Base-by-base conservation (phyloP, 1,139 yeast genomes). In the Candida sp. region DNA sequence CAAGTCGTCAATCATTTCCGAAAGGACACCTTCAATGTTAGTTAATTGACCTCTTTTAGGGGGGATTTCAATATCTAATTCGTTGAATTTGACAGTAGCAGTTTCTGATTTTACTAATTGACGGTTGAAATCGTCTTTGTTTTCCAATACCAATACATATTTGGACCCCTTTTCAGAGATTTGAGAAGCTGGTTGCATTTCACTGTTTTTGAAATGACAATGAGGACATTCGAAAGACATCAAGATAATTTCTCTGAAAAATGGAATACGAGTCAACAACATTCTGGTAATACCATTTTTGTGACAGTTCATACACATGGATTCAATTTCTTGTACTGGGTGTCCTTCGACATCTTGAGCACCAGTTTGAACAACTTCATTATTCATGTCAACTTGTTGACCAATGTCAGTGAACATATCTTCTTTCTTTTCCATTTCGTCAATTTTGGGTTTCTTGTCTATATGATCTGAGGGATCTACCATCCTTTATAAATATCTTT, bases 201-300 rank as follows among this genome's bases (percentile, higher is more conserved):
- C 99, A 40, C 90, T 81, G 71, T 90, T 93, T 63, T 85, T 87
- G 60, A 89, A 81, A 1, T 89, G 87, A 72, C 99, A 95, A 64
- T 91, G 97, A 35, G 95, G 93, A 67, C 99, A 95, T 52, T 83
- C 87, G 64, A 95, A 95, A 2, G 98, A 91, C 96, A 93, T 93
- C 49, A 95, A 65, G 45, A 95, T 88, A 46, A 95, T 82, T 64
- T 95, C 98, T 54, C 93, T 75, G 70, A 95, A 95, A 57, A 73
- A 90, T 9, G 99, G 99, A 54, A 95, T 95, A 47, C 82, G 75
- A 12, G 99, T 93, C 57, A 95, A 73, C 43, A 95, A 73, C 63
- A 95, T 63, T 54, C 95, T 73, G 12, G 99, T 93, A 41, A 74
- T 73, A 48, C 99, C 99, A 46, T 82, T 77, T 54, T 91, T 70